These are phyloP conservation scores for Zymoseptoria tritici DNA, from an alignment of 2,329 filamentous ascomycete species.

Conservation along the genomic window DNA sequence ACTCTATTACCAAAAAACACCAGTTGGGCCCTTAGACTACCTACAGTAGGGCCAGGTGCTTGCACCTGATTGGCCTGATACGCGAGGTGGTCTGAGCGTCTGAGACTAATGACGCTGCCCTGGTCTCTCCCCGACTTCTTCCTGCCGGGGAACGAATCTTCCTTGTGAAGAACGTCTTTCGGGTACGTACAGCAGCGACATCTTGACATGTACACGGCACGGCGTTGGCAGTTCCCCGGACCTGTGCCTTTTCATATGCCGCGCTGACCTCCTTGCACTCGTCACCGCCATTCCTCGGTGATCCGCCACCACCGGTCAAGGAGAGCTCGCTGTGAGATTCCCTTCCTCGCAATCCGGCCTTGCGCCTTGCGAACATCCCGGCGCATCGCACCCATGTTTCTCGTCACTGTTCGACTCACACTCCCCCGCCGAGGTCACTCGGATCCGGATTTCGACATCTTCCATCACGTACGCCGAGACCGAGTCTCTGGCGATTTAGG, in stretches of 20 bases:
- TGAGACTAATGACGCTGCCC: too few relatives aligned
- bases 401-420: neutral
- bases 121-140: neutral
- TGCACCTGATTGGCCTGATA: too few relatives aligned
- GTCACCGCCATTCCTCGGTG: neutral
- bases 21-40: too few relatives aligned
- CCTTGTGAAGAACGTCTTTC: neutral
- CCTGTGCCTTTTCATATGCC: neutral
- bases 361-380: neutral
- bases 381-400: neutral
- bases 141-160: neutral
- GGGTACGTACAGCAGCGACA: neutral
- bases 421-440: neutral
- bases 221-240: neutral
- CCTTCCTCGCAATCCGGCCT: neutral
- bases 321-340: neutral
- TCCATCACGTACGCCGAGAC: neutral
- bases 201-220: neutral
- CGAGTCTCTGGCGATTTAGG: neutral
- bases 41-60: too few relatives aligned
- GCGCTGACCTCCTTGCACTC: neutral
- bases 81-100: too few relatives aligned
- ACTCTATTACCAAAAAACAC: too few relatives aligned
- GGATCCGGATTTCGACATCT: neutral
- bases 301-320: neutral